phyloP scores from a whole-genome alignment of 2,329 filamentous ascomycete genomes.

The Epichloe aotearoae region DNA sequence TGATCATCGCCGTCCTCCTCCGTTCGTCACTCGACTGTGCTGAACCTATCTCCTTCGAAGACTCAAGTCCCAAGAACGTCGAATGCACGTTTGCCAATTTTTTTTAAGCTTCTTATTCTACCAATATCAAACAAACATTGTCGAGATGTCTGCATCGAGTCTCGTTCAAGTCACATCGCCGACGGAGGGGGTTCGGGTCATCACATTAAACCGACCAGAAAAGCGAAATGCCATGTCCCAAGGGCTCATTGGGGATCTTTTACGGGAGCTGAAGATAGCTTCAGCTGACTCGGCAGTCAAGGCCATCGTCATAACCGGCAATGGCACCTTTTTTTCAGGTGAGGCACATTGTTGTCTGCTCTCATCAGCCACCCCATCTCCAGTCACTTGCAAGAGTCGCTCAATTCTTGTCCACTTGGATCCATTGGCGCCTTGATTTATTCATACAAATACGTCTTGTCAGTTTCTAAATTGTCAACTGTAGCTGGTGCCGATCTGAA shows the following conservation, averaged over 20 bases:
- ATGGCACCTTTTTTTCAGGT: constrained; percentile 14
- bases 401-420: constrained; percentile 1
- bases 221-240: constrained; percentile 47
- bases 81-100: background rate
- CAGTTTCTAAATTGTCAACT: background rate
- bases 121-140: background rate
- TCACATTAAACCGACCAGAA: constrained; percentile 39
- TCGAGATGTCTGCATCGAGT: constrained; percentile 7
- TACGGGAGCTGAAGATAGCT: constrained; percentile 14
- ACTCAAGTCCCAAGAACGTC: no score
- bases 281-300: constrained; percentile 14
- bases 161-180: constrained; percentile 11
- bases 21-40: background rate
- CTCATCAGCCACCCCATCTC: background rate
- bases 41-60: background rate
- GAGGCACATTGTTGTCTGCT: constrained; percentile 1
- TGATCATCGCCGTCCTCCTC: background rate
- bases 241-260: constrained; percentile 33
- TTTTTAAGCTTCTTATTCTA: background rate
- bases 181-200: constrained; percentile 27
- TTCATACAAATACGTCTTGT: background rate
- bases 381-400: background rate
- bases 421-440: constrained; percentile 1
- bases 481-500: constrained; percentile 23
- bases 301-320: constrained; percentile 25